Base-by-base conservation (phyloP, 1,284 basidiomycete genomes). In the Malassezia restricta region DNA sequence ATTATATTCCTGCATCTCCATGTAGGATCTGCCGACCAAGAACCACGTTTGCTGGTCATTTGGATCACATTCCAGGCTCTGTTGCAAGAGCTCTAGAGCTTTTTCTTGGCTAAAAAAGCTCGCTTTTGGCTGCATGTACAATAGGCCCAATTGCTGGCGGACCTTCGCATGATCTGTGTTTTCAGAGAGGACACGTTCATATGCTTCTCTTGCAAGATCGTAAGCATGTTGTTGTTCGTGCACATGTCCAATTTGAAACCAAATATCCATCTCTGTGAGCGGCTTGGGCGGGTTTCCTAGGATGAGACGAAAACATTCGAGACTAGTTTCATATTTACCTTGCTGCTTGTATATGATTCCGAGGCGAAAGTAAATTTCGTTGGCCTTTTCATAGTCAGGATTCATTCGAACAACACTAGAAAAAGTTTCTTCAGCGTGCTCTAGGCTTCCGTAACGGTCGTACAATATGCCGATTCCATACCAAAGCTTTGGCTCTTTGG, bases 281-380 rank as follows among this genome's bases (percentile, higher is more conserved):
- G 94, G 92, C 60, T 83, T 84, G 12, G 94, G 92, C 4, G 94
- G 92, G 67, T 89, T 92, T 64, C 85, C 84, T 55, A 98, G 82
- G 56, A 98, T 98, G 68, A 87, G 87, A 66, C 91, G 87, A 77
- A 98, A 98, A 51, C 63, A 66, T 40, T 63, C 62, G 32, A 63
- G 48, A 74, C 77, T 59, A 57, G 79, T 78, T 47, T 83, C 81
- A 48, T 61, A 20, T 76, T 95, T 95, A 71, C 85, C 83, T 74
- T 96, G 92, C 71, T 96, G 91, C 77, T 98, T 98, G 80, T 98
- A 98, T 62, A 98, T 98, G 70, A 98, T 98, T 32, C 94, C 94
- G 6, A 98, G 81, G 24, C 92, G 83, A 78, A 98, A 98, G 50
- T 95, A 84, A 61, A 98, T 96, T 74, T 98, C 94, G 74, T 98